Percentiles rank a stretch among this genome's conserved stretches.
phyloP scores from a whole-genome alignment of 2,329 filamentous ascomycete species.

The Exophiala oligosperma region DNA sequence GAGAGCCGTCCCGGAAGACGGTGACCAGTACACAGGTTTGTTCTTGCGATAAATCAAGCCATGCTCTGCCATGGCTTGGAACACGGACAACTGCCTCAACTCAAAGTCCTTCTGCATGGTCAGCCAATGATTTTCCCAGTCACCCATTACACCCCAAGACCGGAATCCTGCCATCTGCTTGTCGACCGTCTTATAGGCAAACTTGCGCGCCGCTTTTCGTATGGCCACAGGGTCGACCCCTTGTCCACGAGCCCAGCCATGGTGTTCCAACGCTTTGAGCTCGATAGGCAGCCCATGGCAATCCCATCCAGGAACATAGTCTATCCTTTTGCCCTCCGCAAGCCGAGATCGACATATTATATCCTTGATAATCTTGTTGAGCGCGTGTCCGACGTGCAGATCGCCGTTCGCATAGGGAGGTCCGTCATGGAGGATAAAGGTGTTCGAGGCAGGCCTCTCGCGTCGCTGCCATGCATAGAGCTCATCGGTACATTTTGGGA shows the following conservation, averaged over 20 bases:
- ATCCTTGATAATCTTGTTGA: conserved; percentile 98
- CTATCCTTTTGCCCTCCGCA: conserved; percentile 71
- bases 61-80: conserved; percentile 62
- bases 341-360: conserved; percentile 82
- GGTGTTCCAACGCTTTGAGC: conserved; percentile 79
- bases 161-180: conserved; percentile 61
- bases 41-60: conserved; percentile 62
- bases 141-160: conserved; percentile 63
- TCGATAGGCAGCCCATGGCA: conserved; percentile 97
- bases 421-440: conserved; percentile 88
- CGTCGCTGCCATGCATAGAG: conserved; percentile 83
- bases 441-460: conserved; percentile 49
- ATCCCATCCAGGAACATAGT: conserved; percentile 93
- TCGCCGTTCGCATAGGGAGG: conserved; percentile 94
- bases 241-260: conserved; percentile 41
- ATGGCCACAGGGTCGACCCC: conserved; percentile 49
- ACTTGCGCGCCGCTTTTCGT: conserved; percentile 53
- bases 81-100: conserved; percentile 59
- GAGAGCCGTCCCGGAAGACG: conserved; percentile 63
- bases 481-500: conserved; percentile 78
- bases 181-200: conserved; percentile 58
- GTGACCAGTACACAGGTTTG: conserved; percentile 67
- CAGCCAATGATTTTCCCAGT: conserved; percentile 63
- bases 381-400: conserved; percentile 87
- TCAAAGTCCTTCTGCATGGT: conserved; percentile 65